Base-by-base conservation (phyloP, 2,329 filamentous ascomycete genomes). In the Dactylonectria macrodidyma region DNA sequence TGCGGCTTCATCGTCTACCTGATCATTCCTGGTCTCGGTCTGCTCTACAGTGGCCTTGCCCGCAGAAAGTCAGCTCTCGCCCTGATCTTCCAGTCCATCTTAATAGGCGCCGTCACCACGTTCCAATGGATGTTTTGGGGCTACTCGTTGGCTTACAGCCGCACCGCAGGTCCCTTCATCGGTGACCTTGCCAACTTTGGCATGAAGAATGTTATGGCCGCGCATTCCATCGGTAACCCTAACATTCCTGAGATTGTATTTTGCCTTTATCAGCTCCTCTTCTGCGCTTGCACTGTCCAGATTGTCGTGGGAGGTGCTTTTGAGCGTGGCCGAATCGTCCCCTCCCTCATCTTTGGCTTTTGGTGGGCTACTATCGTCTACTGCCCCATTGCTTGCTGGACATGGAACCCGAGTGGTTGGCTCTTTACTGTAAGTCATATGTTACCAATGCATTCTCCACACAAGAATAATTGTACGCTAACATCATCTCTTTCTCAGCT, bases 401-500 rank as follows among this genome's bases (percentile, higher is more conserved):
- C 88, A 6, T 92, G 89, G 90, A 91, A 91, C 73, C 75, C 85
- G 19, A 88, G 85, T 62, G 89, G 90, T 16, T 92, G 90, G 89
- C 81, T 91, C 1, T 90, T 83, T 79, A 88, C 90, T 36, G 84
- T 91, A 7, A 85, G 86, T 6, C 83, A 7, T 85, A 2, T 3
- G 10, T 12, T 9, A 14, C 2, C 4, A 19, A 12, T 24, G 8
- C 24, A 34, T 5, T 3, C 33, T 59, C 3, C 14, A 14, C 3
- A 14, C 26, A 30, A 30, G 12, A 1, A 10, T 33, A 11, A 14
- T 1, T 9, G 5, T 1, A 33, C 36, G n/a, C 26, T 54, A 5
- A 41, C 19, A 3, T 11, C 14, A 2, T 16, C 5, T 24, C 14
- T 2, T 8, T 5, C 6, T n/a, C 34, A 69, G 67, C 67, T 69